phyloP scores from a whole-genome alignment of 2,329 filamentous ascomycete species.

The Colletotrichum cuscutae region DNA sequence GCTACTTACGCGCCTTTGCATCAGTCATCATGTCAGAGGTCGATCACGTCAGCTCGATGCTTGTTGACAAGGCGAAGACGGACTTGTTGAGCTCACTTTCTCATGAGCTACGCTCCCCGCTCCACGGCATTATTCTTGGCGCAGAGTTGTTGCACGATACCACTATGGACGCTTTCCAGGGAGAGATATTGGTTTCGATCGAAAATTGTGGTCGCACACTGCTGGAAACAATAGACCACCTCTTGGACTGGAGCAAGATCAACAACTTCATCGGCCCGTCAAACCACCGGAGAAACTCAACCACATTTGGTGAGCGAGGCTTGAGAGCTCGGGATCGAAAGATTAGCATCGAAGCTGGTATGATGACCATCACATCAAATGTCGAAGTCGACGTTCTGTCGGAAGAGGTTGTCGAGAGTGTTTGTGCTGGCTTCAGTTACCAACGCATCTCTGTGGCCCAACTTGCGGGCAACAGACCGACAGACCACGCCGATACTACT shows the following conservation, averaged over 20 bases:
- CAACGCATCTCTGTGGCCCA: conserved; percentile 37
- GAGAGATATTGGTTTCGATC: conserved; percentile 54
- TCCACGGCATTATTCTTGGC: conserved; percentile 68
- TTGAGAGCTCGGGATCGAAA: conserved; percentile 15
- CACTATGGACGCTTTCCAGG: conserved; percentile 52
- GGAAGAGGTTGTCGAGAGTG: conserved; percentile 52
- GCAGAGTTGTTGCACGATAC: conserved; percentile 66
- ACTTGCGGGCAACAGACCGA: neutral
- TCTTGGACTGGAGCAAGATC: conserved; percentile 56
- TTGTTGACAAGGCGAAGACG: conserved; percentile 60
- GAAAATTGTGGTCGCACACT: conserved; percentile 57
- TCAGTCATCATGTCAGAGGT: conserved; percentile 68
- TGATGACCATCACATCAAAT: conserved; percentile 38
- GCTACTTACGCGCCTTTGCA: conserved; percentile 61
- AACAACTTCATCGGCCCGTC: conserved; percentile 43
- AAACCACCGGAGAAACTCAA: conserved; percentile 5
- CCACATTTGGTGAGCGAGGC: conserved; percentile 21
- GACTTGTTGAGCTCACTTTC: conserved; percentile 70
- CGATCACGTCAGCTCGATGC: conserved; percentile 51
- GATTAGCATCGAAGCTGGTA: conserved; percentile 32
- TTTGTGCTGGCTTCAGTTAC: conserved; percentile 49
- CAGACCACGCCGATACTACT: conserved; percentile 19
- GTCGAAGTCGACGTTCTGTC: conserved; percentile 46
- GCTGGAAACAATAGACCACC: conserved; percentile 59
- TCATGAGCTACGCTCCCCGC: conserved; percentile 69